These are phyloP conservation scores for Pelargonium cotyledonis DNA, from an alignment of 441 rosid genomes.

Conservation along the genomic window DNA sequence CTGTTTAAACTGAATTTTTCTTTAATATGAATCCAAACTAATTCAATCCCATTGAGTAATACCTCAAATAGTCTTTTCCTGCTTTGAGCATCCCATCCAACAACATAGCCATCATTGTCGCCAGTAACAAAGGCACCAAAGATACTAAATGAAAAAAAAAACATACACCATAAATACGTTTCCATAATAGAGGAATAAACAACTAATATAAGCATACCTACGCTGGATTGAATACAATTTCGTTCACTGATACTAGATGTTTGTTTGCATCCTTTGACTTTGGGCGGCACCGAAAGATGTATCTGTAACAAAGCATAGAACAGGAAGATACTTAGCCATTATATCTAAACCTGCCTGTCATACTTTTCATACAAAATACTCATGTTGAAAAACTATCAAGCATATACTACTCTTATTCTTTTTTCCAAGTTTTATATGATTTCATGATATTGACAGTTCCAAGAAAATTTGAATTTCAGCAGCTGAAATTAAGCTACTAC, in stretches of 20 bases:
- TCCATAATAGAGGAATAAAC: slow-evolving; percentile 14
- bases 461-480: not conserved
- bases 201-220: slow-evolving; percentile 33
- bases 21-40: not conserved
- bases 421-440: not conserved
- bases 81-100: slow-evolving; percentile 56
- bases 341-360: not conserved
- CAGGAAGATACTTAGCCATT: not conserved
- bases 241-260: slow-evolving; percentile 56
- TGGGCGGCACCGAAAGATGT: slow-evolving; percentile 70
- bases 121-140: slow-evolving; percentile 60
- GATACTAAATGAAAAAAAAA: slow-evolving; percentile 30
- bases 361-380: not conserved
- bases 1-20: not conserved
- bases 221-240: slow-evolving; percentile 61
- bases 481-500: not conserved
- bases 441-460: not conserved
- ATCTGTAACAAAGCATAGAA: slow-evolving; percentile 33
- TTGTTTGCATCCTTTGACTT: slow-evolving; percentile 49
- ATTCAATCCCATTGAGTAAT: slow-evolving; percentile 15
- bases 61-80: slow-evolving; percentile 69
- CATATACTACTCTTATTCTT: not conserved
- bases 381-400: not conserved
- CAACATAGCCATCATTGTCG: slow-evolving; percentile 65
- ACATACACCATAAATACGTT: slow-evolving; percentile 8